Conservation (phyloP, 352 stramenopile species). For the Thraustochytrium sp. region DNA sequence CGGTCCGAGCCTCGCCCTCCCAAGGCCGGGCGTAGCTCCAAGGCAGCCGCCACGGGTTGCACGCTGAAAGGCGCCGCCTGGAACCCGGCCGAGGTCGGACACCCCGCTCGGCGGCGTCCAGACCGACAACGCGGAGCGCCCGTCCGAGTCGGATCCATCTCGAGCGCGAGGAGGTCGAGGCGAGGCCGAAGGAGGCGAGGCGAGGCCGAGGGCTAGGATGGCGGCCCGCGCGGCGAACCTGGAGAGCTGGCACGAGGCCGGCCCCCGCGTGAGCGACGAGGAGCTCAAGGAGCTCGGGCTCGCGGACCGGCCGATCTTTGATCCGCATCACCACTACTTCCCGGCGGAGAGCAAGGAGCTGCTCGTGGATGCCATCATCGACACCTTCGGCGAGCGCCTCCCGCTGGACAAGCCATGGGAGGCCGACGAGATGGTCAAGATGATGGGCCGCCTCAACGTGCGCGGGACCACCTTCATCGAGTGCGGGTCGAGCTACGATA, state of each 20-base stretch:
- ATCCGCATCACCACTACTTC: conserved; percentile 6
- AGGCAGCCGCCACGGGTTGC: no score
- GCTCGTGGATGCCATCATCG: neutral
- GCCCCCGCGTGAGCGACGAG: neutral
- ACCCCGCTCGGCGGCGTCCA: no score
- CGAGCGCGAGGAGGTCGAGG: no score
- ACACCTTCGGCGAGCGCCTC: conserved; percentile 1
- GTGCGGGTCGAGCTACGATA: conserved; percentile 27
- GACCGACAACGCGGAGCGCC: no score
- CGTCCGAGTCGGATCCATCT: no score
- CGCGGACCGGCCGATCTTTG: neutral
- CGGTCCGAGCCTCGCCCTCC: no score
- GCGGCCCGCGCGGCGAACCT: no score
- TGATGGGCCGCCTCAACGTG: conserved; percentile 4
- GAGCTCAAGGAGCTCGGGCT: conserved; percentile 1
- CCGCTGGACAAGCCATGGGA: neutral
- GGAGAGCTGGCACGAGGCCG: neutral
- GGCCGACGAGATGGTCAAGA: neutral
- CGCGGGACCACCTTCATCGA: conserved; percentile 17
- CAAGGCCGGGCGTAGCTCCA: no score
- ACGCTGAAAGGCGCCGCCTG: no score
- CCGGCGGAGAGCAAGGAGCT: neutral
- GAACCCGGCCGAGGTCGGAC: no score
- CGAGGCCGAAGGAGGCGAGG: no score
- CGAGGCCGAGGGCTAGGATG: no score